Percentiles rank a stretch among this genome's conserved stretches.
Conservation (phyloP, 108 stramenopile genomes). For the Skeletonema menzelii region DNA sequence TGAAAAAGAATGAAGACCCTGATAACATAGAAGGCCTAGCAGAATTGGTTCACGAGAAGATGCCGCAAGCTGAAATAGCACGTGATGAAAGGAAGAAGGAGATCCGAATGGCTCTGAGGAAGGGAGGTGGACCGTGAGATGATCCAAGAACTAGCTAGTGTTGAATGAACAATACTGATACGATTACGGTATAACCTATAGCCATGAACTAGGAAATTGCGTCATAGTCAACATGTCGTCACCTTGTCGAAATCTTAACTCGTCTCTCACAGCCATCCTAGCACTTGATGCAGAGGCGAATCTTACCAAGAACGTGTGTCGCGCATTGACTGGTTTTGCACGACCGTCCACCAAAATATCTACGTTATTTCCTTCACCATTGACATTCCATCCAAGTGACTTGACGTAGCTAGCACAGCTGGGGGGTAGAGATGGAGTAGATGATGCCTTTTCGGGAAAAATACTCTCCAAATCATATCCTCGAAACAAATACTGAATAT, state of each 20-base stretch:
- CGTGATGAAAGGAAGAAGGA: constrained; percentile 44
- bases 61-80: constrained; percentile 31
- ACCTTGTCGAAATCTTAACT: constrained; percentile 5
- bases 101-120: constrained; percentile 13
- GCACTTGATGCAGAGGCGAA: constrained; percentile 44
- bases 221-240: neutral
- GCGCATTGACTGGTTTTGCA: neutral
- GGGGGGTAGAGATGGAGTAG: neutral
- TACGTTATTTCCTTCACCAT: neutral
- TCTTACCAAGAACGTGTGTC: constrained; percentile 36
- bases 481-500: constrained; percentile 42
- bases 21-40: constrained; percentile 24
- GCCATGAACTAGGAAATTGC: constrained; percentile 14
- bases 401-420: neutral
- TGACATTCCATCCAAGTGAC: constrained; percentile 38
- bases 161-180: neutral
- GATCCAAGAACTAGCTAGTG: neutral
- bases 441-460: neutral
- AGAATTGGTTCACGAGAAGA: constrained; percentile 33
- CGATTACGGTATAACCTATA: neutral
- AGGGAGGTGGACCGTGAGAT: constrained; percentile 1
- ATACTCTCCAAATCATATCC: constrained; percentile 35
- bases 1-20: neutral
- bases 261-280: constrained; percentile 44
- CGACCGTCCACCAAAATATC: constrained; percentile 11